phyloP scores from a whole-genome alignment of 1,139 yeast genomes.

The Meyerozyma carpophila region DNA sequence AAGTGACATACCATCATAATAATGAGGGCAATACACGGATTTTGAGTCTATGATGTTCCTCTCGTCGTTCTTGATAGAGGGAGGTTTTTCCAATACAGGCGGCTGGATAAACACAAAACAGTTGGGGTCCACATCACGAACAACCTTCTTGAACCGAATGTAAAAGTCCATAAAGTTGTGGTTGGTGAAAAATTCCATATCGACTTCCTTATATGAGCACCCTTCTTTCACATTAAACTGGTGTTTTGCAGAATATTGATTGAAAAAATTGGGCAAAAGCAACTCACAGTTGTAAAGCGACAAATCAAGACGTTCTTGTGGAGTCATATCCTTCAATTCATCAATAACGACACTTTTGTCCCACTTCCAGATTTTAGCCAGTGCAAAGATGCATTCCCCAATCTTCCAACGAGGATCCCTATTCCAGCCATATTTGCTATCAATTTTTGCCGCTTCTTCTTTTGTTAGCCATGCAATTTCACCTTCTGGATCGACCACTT shows the following conservation, averaged over 20 bases:
- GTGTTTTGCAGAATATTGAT: conserved; percentile 18
- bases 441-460: conserved; percentile 36
- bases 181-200: conserved; percentile 59
- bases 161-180: conserved; percentile 58
- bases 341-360: conserved; percentile 20
- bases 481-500: conserved; percentile 62
- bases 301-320: conserved; percentile 27
- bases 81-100: conserved; percentile 80
- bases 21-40: conserved; percentile 80
- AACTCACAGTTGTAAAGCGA: conserved; percentile 25
- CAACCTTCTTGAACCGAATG: conserved; percentile 38
- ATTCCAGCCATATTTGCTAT: conserved; percentile 62
- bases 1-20: conserved; percentile 87
- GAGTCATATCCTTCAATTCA: conserved; percentile 13
- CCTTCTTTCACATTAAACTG: conserved; percentile 16
- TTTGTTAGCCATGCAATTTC: conserved; percentile 60
- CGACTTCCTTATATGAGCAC: conserved; percentile 27
- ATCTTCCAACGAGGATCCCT: conserved; percentile 61
- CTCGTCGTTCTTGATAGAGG: conserved; percentile 49
- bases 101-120: conserved; percentile 69
- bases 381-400: conserved; percentile 76
- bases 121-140: conserved; percentile 42
- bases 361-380: conserved; percentile 70
- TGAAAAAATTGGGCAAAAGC: conserved; percentile 28
- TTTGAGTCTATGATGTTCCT: conserved; percentile 50